These are phyloP conservation scores for Arachnopeziza araneosa DNA, from an alignment of 2,329 filamentous ascomycete genomes.

Conservation along the genomic window DNA sequence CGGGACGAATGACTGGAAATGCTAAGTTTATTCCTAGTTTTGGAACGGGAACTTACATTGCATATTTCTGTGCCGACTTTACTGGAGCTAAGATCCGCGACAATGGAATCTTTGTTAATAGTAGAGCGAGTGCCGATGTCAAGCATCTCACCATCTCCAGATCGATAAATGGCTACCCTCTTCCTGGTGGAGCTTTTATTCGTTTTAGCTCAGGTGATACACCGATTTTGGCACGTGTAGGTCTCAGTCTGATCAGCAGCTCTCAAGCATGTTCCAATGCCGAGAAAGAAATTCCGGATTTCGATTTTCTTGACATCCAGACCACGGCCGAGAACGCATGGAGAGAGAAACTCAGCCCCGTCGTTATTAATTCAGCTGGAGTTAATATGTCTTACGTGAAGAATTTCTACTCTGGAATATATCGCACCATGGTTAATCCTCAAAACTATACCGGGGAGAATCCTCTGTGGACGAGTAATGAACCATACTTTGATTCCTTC, in stretches of 20 bases:
- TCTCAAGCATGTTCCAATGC: slow-evolving; percentile 63
- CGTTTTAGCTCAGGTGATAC: slow-evolving; percentile 47
- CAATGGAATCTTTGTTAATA: slow-evolving; percentile 56
- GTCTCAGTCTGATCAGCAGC: slow-evolving; percentile 63
- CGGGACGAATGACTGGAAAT: slow-evolving; percentile 57
- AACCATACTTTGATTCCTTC: slow-evolving; percentile 46
- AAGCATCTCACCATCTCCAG: slow-evolving; percentile 1
- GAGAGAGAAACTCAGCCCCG: slow-evolving; percentile 54
- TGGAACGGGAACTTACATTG: slow-evolving; percentile 52
- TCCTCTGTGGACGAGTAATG: slow-evolving; percentile 56
- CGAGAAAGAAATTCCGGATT: slow-evolving; percentile 62
- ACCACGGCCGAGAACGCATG: slow-evolving; percentile 51
- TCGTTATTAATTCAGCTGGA: slow-evolving; percentile 49
- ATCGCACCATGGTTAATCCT: slow-evolving; percentile 65
- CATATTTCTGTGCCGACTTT: slow-evolving; percentile 66
- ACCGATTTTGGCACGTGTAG: slow-evolving; percentile 59
- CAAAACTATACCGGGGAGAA: slow-evolving; percentile 73
- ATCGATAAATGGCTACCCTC: slow-evolving; percentile 43
- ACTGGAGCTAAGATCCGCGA: slow-evolving; percentile 51
- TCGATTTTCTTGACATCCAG: slow-evolving; percentile 53
- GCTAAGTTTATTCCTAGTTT: slow-evolving; percentile 61
- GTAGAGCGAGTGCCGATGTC: slow-evolving; percentile 41
- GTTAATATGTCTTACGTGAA: slow-evolving; percentile 50
- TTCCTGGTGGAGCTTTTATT: slow-evolving; percentile 58
- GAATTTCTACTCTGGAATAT: slow-evolving; percentile 69